Base-by-base conservation (phyloP, 1,284 basidiomycete species). In the Neonothopanus nambi region DNA sequence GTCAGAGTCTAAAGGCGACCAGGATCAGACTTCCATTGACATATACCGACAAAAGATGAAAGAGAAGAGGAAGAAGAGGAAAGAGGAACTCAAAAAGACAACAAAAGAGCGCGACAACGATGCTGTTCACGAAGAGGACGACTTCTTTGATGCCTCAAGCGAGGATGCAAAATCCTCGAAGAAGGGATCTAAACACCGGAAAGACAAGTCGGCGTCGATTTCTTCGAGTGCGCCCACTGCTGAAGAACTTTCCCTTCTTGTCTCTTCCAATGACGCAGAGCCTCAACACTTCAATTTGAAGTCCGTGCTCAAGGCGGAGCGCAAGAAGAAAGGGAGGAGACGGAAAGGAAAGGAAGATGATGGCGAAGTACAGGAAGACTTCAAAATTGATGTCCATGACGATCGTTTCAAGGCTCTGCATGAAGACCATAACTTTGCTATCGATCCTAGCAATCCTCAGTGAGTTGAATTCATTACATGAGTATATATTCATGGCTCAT, bases 381-480 rank as follows among this genome's bases (percentile, higher is more conserved):
- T 98, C 72, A 71, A 78, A 46, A 85, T 99, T 62, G 80, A 99
- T 66, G 84, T 93, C 53, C 82, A 84, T 61, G 97, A 99, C 65
- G 82, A 89, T 4, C 87, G 97, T 24, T 99, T 99, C 79, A 82
- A 83, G 60, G 88, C 82, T 9, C 66, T 98, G 44, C 89, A 95
- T 66, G 91, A 98, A 60, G 91, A 99, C 65, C 86, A 94, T 63
- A 82, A 87, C 41, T 99, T 93, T 65, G 95, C 96, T 0, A 93
- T 99, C 61, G 97, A 99, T 69, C 96, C 97, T 18, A 93, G 86
- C 45, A 93, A 98, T 73, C 93, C 96, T 67, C 90, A 87, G 94
- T 95, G 65, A 61, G 92, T 30, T 40, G 37, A n/a, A 6, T n/a
- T 40, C n/a, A n/a, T 40, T 23, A n/a, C 17, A 40, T 5, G 9